Conservation (phyloP, 75 land plant genomes). For the Picea sitchensis region DNA sequence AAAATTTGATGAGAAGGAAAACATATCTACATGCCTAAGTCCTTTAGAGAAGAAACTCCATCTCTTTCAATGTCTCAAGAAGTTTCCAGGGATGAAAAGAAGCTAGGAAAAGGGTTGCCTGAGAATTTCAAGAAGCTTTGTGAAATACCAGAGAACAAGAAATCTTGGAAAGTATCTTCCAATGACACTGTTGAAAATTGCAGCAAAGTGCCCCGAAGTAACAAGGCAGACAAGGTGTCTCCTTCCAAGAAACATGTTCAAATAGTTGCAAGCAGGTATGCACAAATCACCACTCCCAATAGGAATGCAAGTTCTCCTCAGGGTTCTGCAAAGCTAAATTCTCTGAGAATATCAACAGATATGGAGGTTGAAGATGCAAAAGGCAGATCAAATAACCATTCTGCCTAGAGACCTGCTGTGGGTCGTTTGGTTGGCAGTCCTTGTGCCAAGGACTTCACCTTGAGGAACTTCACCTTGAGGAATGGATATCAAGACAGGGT, state of each 20-base stretch:
- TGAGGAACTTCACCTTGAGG: background rate
- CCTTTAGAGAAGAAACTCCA: background rate
- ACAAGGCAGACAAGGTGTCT: background rate
- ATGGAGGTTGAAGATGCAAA: background rate
- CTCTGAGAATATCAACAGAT: background rate
- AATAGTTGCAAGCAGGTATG: conserved; percentile 1
- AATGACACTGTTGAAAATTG: background rate
- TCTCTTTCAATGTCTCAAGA: background rate
- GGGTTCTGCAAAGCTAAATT: background rate
- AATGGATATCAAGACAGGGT: background rate
- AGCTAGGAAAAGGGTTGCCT: background rate
- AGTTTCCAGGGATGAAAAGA: background rate
- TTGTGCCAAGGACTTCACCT: background rate
- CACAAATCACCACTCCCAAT: background rate
- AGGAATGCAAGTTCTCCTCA: conserved; percentile 8
- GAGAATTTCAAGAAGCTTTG: background rate
- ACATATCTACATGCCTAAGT: background rate
- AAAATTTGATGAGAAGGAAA: background rate
- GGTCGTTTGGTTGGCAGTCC: background rate
- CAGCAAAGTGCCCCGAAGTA: background rate
- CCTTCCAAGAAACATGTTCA: background rate
- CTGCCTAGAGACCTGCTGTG: background rate
- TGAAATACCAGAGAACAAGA: background rate
- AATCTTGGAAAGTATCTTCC: background rate
- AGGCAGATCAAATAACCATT: background rate